A percentile compares a stretch with the other conserved stretches of the same genome.
These are phyloP conservation scores for Rubia tinctorum DNA, from an alignment of 305 asterid genomes.

Conservation along the genomic window DNA sequence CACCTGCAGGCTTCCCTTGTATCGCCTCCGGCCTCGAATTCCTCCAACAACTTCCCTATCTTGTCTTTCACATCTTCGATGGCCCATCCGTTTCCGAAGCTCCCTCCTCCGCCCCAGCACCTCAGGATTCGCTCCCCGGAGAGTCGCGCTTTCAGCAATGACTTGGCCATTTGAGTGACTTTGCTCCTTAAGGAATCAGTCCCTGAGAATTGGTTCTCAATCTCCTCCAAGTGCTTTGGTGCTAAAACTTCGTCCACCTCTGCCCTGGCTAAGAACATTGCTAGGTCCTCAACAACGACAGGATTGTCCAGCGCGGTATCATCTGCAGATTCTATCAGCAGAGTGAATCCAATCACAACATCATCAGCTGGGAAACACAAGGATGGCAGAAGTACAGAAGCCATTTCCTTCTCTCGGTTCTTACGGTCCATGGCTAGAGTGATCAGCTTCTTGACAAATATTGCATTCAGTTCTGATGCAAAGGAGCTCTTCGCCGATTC, in stretches of 20 bases:
- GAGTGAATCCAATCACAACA: slow-evolving; percentile 66
- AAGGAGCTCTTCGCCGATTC: slow-evolving; percentile 29
- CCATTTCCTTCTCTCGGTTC: slow-evolving; percentile 94
- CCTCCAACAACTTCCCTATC: slow-evolving; percentile 65
- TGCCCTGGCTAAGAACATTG: slow-evolving; percentile 79
- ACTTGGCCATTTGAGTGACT: slow-evolving; percentile 64
- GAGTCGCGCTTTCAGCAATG: slow-evolving; percentile 68
- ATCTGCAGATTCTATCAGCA: slow-evolving; percentile 83
- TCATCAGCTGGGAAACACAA: slow-evolving; percentile 80
- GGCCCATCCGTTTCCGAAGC: slow-evolving; percentile 58
- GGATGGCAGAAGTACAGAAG: slow-evolving; percentile 75
- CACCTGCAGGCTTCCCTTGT: slow-evolving; percentile 77
- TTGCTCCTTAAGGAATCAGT: slow-evolving; percentile 53
- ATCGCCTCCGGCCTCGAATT: slow-evolving; percentile 81
- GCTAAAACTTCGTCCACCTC: slow-evolving; percentile 86
- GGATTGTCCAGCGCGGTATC: slow-evolving; percentile 89
- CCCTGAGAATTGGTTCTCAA: slow-evolving; percentile 50
- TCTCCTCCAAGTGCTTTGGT: slow-evolving; percentile 83
- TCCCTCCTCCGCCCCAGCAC: slow-evolving; percentile 96
- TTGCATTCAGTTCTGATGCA: slow-evolving; percentile 53
- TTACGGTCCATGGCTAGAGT: slow-evolving; percentile 90
- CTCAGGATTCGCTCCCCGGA: slow-evolving; percentile 84
- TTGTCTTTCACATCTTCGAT: slow-evolving; percentile 87
- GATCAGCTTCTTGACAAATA: slow-evolving; percentile 74
- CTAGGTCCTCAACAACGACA: slow-evolving; percentile 72